Conservation (phyloP, 2,329 filamentous ascomycete genomes). For the Didymellaceae sp. region DNA sequence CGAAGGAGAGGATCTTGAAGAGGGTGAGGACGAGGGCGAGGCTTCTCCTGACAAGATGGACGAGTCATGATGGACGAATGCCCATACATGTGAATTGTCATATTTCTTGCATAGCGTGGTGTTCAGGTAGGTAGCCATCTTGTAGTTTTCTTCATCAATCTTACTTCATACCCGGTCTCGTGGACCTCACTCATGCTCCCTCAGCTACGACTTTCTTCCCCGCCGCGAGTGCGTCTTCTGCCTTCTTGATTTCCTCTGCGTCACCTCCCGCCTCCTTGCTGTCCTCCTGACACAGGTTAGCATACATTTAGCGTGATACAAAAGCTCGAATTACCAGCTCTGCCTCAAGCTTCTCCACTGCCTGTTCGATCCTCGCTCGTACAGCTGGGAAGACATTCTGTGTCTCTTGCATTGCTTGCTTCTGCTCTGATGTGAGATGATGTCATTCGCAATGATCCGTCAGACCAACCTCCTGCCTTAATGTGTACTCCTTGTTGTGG, state of each 20-base stretch:
- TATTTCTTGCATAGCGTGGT: slow-evolving; percentile 43
- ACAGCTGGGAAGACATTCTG: slow-evolving; percentile 79
- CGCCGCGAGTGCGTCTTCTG: slow-evolving; percentile 49
- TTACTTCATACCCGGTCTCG: slow-evolving; percentile 20
- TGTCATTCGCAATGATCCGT: too few relatives aligned
- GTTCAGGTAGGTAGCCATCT: slow-evolving; percentile 27
- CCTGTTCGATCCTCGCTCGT: slow-evolving; percentile 72
- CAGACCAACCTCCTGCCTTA: slow-evolving; percentile 80
- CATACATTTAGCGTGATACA: background rate
- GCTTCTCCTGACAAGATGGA: slow-evolving; percentile 38
- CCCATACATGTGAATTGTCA: slow-evolving; percentile 2
- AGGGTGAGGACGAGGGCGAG: slow-evolving; percentile 39
- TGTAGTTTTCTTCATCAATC: slow-evolving; percentile 12
- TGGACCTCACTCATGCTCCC: slow-evolving; percentile 46
- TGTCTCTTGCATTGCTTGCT: slow-evolving; percentile 84
- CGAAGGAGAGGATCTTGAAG: slow-evolving; percentile 42
- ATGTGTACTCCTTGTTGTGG: slow-evolving; percentile 76
- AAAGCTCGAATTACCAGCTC: slow-evolving; percentile 68
- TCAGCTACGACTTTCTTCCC: slow-evolving; percentile 42
- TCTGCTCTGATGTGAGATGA: slow-evolving; percentile 56
- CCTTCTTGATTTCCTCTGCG: slow-evolving; percentile 55
- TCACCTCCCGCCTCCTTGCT: slow-evolving; percentile 50
- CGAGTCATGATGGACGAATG: slow-evolving; percentile 27
- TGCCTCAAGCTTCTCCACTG: slow-evolving; percentile 75
- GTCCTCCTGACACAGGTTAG: slow-evolving; percentile 44